Base-by-base conservation (phyloP, 495 filamentous ascomycete genomes). In the Glonium stellatum region DNA sequence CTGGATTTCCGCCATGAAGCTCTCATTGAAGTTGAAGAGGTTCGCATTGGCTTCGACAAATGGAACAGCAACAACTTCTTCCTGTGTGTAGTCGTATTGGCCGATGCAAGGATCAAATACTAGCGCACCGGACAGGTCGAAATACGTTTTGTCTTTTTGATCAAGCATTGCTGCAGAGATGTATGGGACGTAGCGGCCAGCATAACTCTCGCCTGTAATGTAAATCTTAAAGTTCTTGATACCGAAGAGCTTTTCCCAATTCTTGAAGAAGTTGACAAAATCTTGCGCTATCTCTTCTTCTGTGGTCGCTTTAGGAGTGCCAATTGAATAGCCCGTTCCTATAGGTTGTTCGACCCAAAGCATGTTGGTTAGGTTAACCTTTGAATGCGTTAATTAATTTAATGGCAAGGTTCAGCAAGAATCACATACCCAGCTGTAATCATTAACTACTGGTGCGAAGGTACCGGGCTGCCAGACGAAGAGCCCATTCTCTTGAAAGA, bases 401-500 rank as follows among this genome's bases (percentile, higher is more conserved):
- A 23, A 21, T 39, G 36, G 8, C 36, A 39, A 8, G 36, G 15
- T 15, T 8, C 36, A 39, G 36, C 15, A 8, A 15, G 15, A 15
- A 8, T 39, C 36, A 39, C 36, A 15, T 27, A 82, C 81, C 84
- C 85, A 89, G 1, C 79, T 77, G 71, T 85, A 87, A 18, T 76
- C 77, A 67, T 87, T 88, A 41, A 78, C 70, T 0, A 80, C 73
- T 3, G 84, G 83, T 19, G 74, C 75, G 60, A 76, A 80, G 1
- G 78, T 80, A 19, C 86, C 86, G 9, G 75, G 76, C 59, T 79
- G 77, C 83, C 84, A 88, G 9, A 79, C 41, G 61, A 88, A 84
- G 0, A 79, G 76, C 0, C 85, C 85, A 69, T 83, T 88, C 58
- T 85, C 84, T 66, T 87, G 83, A 12, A 87, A 72, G 35, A 89